phyloP scores from a whole-genome alignment of 805 yeast species.

The Myxozyma geophila region DNA sequence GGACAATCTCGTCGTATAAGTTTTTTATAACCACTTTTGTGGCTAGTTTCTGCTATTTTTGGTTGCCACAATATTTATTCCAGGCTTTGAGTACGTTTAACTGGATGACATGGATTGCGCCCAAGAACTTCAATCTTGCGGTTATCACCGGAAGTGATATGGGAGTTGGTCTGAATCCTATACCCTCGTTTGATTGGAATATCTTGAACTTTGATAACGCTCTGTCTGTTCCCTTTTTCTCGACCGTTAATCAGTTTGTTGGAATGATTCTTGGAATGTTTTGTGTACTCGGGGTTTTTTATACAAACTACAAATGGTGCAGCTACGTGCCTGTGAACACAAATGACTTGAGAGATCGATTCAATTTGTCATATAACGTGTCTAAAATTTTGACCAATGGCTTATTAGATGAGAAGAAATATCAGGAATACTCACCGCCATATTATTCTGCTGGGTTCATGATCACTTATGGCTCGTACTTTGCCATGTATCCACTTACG shows the following conservation, averaged over 20 bases:
- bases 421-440: slow-evolving; percentile 65
- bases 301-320: slow-evolving; percentile 59
- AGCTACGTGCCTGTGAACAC: slow-evolving; percentile 60
- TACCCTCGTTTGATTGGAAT: slow-evolving; percentile 68
- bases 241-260: slow-evolving; percentile 51
- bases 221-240: slow-evolving; percentile 26
- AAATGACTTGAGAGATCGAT: slow-evolving; percentile 55
- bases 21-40: slow-evolving; percentile 53
- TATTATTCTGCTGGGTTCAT: slow-evolving; percentile 60
- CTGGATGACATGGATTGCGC: slow-evolving; percentile 68
- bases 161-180: slow-evolving; percentile 68
- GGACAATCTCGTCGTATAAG: slow-evolving; percentile 60
- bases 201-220: slow-evolving; percentile 51
- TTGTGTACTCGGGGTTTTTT: slow-evolving; percentile 55
- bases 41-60: slow-evolving; percentile 56
- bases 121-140: slow-evolving; percentile 59
- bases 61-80: slow-evolving; percentile 66
- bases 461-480: slow-evolving; percentile 62
- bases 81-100: slow-evolving; percentile 61
- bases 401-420: slow-evolving; percentile 53
- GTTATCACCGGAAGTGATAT: slow-evolving; percentile 65
- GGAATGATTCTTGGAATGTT: slow-evolving; percentile 55
- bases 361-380: slow-evolving; percentile 57
- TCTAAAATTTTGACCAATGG: slow-evolving; percentile 54
- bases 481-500: slow-evolving; percentile 53